A percentile compares a stretch with the other conserved stretches of the same genome.
phyloP scores from a whole-genome alignment of 352 stramenopile species.

The Phytophthora tubulina region DNA sequence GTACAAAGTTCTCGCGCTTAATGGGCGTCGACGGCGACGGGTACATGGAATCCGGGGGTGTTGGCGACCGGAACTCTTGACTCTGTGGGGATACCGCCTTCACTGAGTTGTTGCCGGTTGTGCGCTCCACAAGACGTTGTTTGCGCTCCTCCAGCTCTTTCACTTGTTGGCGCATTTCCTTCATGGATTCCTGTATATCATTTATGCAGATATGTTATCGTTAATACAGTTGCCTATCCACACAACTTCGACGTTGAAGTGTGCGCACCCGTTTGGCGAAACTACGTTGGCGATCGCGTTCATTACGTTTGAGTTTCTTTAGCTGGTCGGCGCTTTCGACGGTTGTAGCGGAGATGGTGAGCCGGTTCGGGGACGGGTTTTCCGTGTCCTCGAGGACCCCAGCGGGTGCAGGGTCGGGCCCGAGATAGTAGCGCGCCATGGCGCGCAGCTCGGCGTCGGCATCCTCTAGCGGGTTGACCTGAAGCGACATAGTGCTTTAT shows the following conservation, averaged over 20 bases:
- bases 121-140: slow-evolving; percentile 42
- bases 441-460: slow-evolving; percentile 26
- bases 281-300: slow-evolving; percentile 65
- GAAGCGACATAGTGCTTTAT: slow-evolving; percentile 12
- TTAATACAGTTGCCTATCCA: slow-evolving; percentile 10
- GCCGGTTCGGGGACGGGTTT: slow-evolving; percentile 23
- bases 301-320: slow-evolving; percentile 62
- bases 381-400: slow-evolving; percentile 5
- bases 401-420: slow-evolving; percentile 16
- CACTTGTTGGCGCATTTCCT: slow-evolving; percentile 56
- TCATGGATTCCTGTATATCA: slow-evolving; percentile 52
- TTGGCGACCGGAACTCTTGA: slow-evolving; percentile 15
- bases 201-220: not conserved
- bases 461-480: slow-evolving; percentile 1
- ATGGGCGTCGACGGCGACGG: slow-evolving; percentile 16
- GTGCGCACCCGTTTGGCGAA: slow-evolving; percentile 60
- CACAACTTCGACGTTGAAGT: slow-evolving; percentile 7
- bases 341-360: not conserved
- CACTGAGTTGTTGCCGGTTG: slow-evolving; percentile 9
- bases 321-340: slow-evolving; percentile 23
- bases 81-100: slow-evolving; percentile 9
- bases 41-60: slow-evolving; percentile 13
- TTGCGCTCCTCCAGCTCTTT: slow-evolving; percentile 60
- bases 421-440: slow-evolving; percentile 36
- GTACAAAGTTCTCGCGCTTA: slow-evolving; percentile 52